These are phyloP conservation scores for Phytophthora palmivora DNA, from an alignment of 352 stramenopile genomes.

Conservation along the genomic window DNA sequence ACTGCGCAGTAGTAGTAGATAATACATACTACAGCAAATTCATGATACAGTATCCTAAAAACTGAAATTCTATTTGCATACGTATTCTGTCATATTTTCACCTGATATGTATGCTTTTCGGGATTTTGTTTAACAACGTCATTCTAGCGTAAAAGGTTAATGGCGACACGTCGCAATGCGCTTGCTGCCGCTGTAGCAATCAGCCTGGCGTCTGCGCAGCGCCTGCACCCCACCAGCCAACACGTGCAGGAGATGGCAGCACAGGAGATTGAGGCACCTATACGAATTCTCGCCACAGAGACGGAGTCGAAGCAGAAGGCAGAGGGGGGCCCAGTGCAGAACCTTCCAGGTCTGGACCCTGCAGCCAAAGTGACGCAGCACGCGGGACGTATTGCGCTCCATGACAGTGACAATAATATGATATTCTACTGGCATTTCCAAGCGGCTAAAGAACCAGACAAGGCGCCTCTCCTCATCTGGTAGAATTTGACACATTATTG, in stretches of 20 bases:
- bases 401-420: conserved; percentile 52
- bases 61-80: background rate
- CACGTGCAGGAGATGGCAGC: conserved; percentile 7
- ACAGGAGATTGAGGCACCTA: background rate
- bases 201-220: conserved; percentile 31
- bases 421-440: conserved; percentile 89
- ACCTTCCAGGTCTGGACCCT: conserved; percentile 62
- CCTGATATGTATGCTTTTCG: too few species aligned
- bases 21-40: background rate
- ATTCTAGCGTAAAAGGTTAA: conserved; percentile 1
- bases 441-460: conserved; percentile 51
- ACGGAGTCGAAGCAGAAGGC: conserved; percentile 16
- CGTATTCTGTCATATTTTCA: background rate
- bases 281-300: conserved; percentile 9
- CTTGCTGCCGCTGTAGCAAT: conserved; percentile 12
- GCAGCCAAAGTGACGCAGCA: conserved; percentile 67
- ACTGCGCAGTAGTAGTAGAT: conserved; percentile 17
- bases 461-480: conserved; percentile 75
- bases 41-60: too few species aligned
- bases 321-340: conserved; percentile 49
- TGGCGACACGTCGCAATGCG: conserved; percentile 5
- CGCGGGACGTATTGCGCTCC: conserved; percentile 63
- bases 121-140: too few species aligned
- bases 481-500: conserved; percentile 25
- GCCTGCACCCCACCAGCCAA: conserved; percentile 31